Evolutionary conservation across 495 filamentous ascomycete genomes (phyloP), one percentile per base, ranked within the genome.

Genomic region (Penicillium steckii): DNA sequence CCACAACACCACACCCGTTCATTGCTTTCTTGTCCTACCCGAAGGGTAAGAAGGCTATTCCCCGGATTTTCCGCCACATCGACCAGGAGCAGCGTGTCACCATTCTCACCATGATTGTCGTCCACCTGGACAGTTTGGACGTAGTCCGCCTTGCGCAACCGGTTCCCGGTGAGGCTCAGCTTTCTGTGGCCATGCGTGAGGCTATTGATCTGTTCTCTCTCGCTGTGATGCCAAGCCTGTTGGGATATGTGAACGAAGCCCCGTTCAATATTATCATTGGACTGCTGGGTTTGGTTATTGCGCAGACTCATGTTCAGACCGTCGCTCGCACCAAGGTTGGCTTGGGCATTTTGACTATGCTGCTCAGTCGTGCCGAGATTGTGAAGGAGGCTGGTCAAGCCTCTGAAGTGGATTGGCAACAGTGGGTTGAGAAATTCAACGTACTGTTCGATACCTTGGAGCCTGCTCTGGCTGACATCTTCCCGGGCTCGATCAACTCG

Each of bases 11-110:
- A 1, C 95, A 99, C 65, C 94, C 94, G 1, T 99, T 99, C 77
- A 96, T 99, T 59, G 88, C 90, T 25, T 91, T 99, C 64, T 80
- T 99, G 12, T 93, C 91, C 5, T 96, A 91, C 65, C 82, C 82
- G 43, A 99, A 99, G 74, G 95, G 94, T 60, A 99, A 96, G 76
- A 95, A 94, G 67, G 88, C 89, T 1, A 89, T 99, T 57, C 89
- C 89, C 19, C 88, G 94, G 46, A 86, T 99, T 44, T 97, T 96
- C 82, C 88, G 91, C 30, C 91, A 96, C 61, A 89, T 96, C 45
- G 87, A 88, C 50, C 84, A 88, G 33, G 88, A 96, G 61, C 92
- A 99, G 66, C 90, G 93, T 15, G 86, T 94, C 15, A 97, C 90
- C 5, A 88, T 97, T 44, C 79, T 97, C 26, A 97, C 95, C 5